Percentiles rank a stretch among this genome's conserved stretches.
Evolutionary conservation across 345 rosid genomes (phyloP).

Genomic region (Pistacia vera): DNA sequence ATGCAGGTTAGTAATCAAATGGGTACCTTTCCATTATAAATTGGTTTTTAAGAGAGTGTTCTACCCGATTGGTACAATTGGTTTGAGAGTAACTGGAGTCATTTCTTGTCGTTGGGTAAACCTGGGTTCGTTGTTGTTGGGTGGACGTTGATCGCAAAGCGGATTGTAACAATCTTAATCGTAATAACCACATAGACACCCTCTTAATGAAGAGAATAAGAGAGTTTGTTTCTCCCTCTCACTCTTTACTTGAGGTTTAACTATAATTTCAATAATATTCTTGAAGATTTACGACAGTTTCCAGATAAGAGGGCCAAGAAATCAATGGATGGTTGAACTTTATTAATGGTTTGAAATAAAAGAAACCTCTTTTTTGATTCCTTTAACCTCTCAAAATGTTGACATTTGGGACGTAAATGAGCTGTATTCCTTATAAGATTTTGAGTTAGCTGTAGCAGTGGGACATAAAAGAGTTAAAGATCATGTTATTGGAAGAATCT

Average conservation of each 20-base stretch:
- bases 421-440: conserved; percentile 11
- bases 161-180: too few species aligned
- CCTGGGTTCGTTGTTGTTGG: too few species aligned
- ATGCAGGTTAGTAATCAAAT: too few species aligned
- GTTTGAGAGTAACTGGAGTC: too few species aligned
- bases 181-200: too few species aligned
- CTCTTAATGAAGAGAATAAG: too few species aligned
- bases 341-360: background rate
- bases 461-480: background rate
- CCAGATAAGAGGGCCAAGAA: background rate
- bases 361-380: background rate
- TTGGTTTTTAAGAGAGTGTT: too few species aligned
- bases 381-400: background rate
- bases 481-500: background rate
- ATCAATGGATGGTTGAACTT: conserved; percentile 4
- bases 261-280: background rate
- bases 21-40: too few species aligned
- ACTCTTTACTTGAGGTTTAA: background rate
- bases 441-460: too few species aligned
- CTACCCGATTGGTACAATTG: too few species aligned
- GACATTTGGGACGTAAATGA: conserved; percentile 9
- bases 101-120: too few species aligned
- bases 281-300: background rate
- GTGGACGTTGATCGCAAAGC: too few species aligned
- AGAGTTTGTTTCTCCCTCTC: background rate